Conservation (phyloP, 2,329 filamentous ascomycete species). For the Arachnomyces sp. region DNA sequence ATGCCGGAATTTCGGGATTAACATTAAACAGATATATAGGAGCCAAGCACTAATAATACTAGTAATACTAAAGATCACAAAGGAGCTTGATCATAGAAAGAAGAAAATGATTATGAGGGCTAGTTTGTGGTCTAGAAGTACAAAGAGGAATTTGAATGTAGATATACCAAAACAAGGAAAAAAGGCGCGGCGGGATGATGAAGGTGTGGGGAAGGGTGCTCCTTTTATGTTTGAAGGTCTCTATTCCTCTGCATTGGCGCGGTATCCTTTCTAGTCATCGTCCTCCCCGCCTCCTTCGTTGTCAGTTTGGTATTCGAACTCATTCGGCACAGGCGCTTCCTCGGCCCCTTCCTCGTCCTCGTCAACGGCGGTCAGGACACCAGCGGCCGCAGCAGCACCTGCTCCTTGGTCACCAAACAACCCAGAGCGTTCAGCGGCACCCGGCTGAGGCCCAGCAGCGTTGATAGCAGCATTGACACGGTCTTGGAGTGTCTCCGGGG, state of each 20-base stretch:
- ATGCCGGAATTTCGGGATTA: too few relatives aligned
- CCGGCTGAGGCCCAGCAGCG: constrained; percentile 24
- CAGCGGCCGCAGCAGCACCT: constrained; percentile 64
- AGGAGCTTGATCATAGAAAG: too few relatives aligned
- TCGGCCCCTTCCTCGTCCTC: constrained; percentile 50
- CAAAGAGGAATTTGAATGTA: too few relatives aligned
- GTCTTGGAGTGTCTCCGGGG: constrained; percentile 38
- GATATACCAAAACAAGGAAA: too few relatives aligned
- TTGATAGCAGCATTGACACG: constrained; percentile 34
- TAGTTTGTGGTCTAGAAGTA: too few relatives aligned
- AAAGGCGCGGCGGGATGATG: too few relatives aligned
- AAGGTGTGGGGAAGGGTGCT: too few relatives aligned
- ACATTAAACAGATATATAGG: too few relatives aligned
- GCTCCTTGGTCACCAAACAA: neutral
- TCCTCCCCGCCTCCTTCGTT: constrained; percentile 20
- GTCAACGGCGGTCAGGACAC: constrained; percentile 76
- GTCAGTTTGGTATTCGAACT: constrained; percentile 41
- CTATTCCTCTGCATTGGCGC: constrained; percentile 1
- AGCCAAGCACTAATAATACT: too few relatives aligned
- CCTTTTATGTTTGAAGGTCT: too few relatives aligned
- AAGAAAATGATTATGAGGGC: too few relatives aligned
- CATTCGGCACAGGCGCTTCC: constrained; percentile 39
- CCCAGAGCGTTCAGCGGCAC: constrained; percentile 15
- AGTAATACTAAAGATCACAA: too few relatives aligned
- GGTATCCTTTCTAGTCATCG: constrained; percentile 12